Conservation (phyloP, 257 asterid species). For the Salvia rosmarinus region DNA sequence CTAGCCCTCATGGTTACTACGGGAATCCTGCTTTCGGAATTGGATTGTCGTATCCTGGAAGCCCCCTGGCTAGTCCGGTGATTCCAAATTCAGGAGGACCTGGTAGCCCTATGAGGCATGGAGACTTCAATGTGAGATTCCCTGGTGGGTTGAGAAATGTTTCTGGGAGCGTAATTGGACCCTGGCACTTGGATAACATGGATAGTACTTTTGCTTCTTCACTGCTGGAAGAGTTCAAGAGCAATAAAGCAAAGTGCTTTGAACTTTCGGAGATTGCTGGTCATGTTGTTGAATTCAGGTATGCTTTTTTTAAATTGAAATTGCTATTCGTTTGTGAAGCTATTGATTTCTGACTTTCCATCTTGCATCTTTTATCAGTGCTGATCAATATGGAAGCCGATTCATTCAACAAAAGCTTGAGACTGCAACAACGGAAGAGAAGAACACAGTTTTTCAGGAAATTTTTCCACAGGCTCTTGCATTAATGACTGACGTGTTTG, state of each 20-base stretch:
- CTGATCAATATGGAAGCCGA: constrained; percentile 98
- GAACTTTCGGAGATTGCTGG: constrained; percentile 89
- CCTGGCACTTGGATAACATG: constrained; percentile 83
- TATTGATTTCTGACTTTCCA: constrained; percentile 29
- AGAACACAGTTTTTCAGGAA: constrained; percentile 88
- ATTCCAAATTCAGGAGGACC: constrained; percentile 71
- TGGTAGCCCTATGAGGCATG: constrained; percentile 92
- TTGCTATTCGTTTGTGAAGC: not conserved
- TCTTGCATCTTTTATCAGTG: constrained; percentile 46
- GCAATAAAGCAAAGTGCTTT: constrained; percentile 88
- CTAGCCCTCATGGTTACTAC: constrained; percentile 83
- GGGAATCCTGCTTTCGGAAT: constrained; percentile 74
- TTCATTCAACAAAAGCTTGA: constrained; percentile 96
- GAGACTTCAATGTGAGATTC: constrained; percentile 70
- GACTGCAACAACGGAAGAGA: constrained; percentile 89
- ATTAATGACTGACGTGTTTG: constrained; percentile 93
- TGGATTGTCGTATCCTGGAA: constrained; percentile 83
- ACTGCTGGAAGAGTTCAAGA: constrained; percentile 91
- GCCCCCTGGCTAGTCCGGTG: constrained; percentile 70
- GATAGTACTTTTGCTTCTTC: constrained; percentile 70
- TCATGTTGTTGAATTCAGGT: constrained; percentile 98
- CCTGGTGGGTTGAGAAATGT: constrained; percentile 76
- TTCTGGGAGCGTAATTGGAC: constrained; percentile 75
- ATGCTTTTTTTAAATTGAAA: constrained; percentile 15
- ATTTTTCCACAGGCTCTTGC: constrained; percentile 89